Percentiles rank a stretch among this genome's conserved stretches.
These are phyloP conservation scores for Saccharomycopsis amapae DNA, from an alignment of 805 yeast genomes.

Conservation along the genomic window DNA sequence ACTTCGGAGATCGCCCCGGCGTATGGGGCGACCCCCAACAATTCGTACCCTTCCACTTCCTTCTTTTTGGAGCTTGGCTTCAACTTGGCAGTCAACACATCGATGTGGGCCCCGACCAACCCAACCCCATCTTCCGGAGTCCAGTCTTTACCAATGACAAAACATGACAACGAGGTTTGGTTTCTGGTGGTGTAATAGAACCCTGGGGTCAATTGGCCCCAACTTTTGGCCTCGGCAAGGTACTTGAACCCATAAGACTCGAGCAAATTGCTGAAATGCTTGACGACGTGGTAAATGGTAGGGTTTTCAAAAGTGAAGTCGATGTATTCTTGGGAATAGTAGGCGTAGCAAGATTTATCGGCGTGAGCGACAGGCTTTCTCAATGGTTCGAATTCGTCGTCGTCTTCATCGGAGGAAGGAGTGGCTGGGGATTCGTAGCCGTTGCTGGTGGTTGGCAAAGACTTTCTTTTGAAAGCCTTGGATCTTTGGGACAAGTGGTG, in stretches of 20 bases:
- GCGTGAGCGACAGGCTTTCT: conserved; percentile 12
- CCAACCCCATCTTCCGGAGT: conserved; percentile 59
- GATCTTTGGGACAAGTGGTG: too few species aligned
- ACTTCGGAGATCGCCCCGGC: conserved; percentile 58
- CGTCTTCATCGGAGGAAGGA: too few species aligned
- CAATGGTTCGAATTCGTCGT: too few species aligned
- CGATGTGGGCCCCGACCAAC: conserved; percentile 68
- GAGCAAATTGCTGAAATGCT: conserved; percentile 41
- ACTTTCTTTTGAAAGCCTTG: too few species aligned
- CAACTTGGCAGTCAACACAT: conserved; percentile 58
- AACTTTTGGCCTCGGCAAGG: conserved; percentile 53
- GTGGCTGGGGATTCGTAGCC: too few species aligned
- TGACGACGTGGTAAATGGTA: conserved; percentile 67
- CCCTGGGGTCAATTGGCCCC: conserved; percentile 45
- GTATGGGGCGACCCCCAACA: conserved; percentile 79
- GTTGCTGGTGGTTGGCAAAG: too few species aligned
- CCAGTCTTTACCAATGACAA: conserved; percentile 63
- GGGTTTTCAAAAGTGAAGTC: conserved; percentile 69
- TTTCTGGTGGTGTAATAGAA: conserved; percentile 62
- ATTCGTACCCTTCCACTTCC: conserved; percentile 64
- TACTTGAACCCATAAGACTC: conserved; percentile 55
- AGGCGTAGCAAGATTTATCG: conserved; percentile 26
- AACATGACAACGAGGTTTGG: conserved; percentile 63
- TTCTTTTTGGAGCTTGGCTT: conserved; percentile 64
- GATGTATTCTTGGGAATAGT: conserved; percentile 45